Conservation (phyloP, 2,329 filamentous ascomycete genomes). For the Fusarium pininemorale region DNA sequence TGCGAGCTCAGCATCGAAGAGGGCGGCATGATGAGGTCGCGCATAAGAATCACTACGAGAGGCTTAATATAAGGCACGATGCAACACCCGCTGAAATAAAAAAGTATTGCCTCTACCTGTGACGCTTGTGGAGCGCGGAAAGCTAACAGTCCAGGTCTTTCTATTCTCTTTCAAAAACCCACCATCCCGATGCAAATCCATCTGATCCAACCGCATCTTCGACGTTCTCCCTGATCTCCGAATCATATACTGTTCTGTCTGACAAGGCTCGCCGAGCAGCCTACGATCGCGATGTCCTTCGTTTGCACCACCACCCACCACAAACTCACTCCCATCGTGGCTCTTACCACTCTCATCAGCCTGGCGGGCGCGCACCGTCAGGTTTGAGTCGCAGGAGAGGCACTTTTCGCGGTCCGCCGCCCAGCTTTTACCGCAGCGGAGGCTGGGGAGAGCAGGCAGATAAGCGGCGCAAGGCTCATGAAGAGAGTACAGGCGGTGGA, state of each 20-base stretch:
- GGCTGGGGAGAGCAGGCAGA: slow-evolving; percentile 75
- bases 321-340: slow-evolving; percentile 49
- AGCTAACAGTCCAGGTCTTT: slow-evolving; percentile 66
- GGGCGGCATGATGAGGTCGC: slow-evolving; percentile 30
- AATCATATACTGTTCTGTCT: slow-evolving; percentile 83
- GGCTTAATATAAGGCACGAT: slow-evolving; percentile 74
- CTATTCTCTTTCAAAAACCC: slow-evolving; percentile 88
- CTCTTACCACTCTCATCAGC: slow-evolving; percentile 70
- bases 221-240: slow-evolving; percentile 84
- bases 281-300: slow-evolving; percentile 80
- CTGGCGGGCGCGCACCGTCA: slow-evolving; percentile 79
- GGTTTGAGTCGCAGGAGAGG: slow-evolving; percentile 81
- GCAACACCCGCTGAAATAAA: slow-evolving; percentile 85
- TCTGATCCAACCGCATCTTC: slow-evolving; percentile 74
- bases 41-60: slow-evolving; percentile 79
- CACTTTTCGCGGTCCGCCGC: slow-evolving; percentile 85
- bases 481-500: slow-evolving; percentile 51
- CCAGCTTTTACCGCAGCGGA: slow-evolving; percentile 85
- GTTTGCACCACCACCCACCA: slow-evolving; percentile 48
- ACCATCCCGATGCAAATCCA: slow-evolving; percentile 93
- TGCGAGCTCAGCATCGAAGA: slow-evolving; percentile 25
- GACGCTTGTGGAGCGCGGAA: not conserved
- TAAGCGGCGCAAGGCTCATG: slow-evolving; percentile 66
- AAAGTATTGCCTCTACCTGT: slow-evolving; percentile 62
- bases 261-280: slow-evolving; percentile 75